Evolutionary conservation across 108 stramenopile species (phyloP), one percentile per base, ranked within the genome.

Genomic region (Conticribra weissflogii): DNA sequence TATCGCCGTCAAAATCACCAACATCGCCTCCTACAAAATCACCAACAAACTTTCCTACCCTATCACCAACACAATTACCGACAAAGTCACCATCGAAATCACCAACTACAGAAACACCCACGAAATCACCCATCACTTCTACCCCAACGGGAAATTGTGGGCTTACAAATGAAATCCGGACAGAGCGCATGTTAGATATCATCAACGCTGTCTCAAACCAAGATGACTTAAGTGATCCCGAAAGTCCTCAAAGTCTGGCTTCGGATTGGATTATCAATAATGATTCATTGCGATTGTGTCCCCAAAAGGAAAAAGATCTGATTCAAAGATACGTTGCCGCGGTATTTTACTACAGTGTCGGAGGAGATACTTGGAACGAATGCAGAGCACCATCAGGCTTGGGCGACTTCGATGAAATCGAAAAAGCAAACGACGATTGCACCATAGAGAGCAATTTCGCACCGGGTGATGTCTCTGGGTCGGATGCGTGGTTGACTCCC

Each of bases 401-500:
- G 27, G 16, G 46, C 2, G 71, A 79, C 27, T 47, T 32, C 15
- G 59, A 22, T 2, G 55, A 72, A 8, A 74, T 83, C 34, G 83
- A 59, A 2, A 81, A 55, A 18, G 85, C 85, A 18, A 84, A 84
- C 48, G 68, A 54, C 2, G 56, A 59, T 17, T 90, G 88, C 54
- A 71, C 50, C 24, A 60, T 83, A 14, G 24, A 49, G 12, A 33
- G 46, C 17, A 41, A 41, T 41, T 24, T 59, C 2, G 71, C 56
- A 1, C 62, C 66, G 2, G 63, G 60, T 17, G n/a, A 30, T 9
- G 36, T 7, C 2, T 36, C 23, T 59, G 69, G 73, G 27, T 54
- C 64, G 2, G 18, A 86, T 57, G 84, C 88, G 1, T 90, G 86
- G 88, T 64, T 90, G 63, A 84, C 83, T 47, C 69, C 80, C 5